Evolutionary conservation across 495 filamentous ascomycete genomes (phyloP).

Genomic region (Aspergillus affinis): DNA sequence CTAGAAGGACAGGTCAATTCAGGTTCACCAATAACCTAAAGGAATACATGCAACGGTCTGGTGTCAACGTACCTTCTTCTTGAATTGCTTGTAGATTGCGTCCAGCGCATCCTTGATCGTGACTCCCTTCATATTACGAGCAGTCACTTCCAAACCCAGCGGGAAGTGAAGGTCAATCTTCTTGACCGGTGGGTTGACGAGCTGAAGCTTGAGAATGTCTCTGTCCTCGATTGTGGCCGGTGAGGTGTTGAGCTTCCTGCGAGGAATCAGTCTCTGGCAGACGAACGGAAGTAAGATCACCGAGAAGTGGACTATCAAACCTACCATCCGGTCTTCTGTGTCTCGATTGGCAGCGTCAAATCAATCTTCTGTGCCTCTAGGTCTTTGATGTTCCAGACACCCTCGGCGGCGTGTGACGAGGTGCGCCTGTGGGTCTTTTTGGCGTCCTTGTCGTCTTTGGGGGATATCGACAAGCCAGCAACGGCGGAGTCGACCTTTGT

Average conservation of each 20-base stretch:
- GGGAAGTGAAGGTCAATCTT: slow-evolving; percentile 91
- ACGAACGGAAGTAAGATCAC: background rate
- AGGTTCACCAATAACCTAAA: background rate
- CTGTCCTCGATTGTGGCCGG: slow-evolving; percentile 74
- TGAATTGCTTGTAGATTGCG: slow-evolving; percentile 90
- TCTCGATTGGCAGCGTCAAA: slow-evolving; percentile 79
- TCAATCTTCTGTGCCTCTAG: slow-evolving; percentile 79
- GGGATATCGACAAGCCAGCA: slow-evolving; percentile 68
- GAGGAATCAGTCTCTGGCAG: slow-evolving; percentile 10
- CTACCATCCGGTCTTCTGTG: slow-evolving; percentile 88
- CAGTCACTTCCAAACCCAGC: slow-evolving; percentile 81
- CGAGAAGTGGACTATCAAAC: slow-evolving; percentile 22
- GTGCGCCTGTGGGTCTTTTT: slow-evolving; percentile 61
- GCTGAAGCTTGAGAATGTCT: slow-evolving; percentile 74
- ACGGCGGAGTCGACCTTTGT: slow-evolving; percentile 87
- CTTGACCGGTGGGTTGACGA: slow-evolving; percentile 80
- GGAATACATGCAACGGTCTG: background rate
- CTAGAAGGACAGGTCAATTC: slow-evolving; percentile 42
- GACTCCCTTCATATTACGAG: slow-evolving; percentile 85
- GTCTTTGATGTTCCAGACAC: slow-evolving; percentile 80
- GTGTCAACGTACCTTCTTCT: slow-evolving; percentile 73
- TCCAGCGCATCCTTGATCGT: slow-evolving; percentile 94
- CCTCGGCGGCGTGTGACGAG: slow-evolving; percentile 63
- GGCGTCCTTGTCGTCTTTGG: slow-evolving; percentile 57
- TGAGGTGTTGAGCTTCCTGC: slow-evolving; percentile 88